A percentile compares a stretch with the other conserved stretches of the same genome.
Conservation (phyloP, 129 eudicot genomes). For the Scalesia atractyloides region DNA sequence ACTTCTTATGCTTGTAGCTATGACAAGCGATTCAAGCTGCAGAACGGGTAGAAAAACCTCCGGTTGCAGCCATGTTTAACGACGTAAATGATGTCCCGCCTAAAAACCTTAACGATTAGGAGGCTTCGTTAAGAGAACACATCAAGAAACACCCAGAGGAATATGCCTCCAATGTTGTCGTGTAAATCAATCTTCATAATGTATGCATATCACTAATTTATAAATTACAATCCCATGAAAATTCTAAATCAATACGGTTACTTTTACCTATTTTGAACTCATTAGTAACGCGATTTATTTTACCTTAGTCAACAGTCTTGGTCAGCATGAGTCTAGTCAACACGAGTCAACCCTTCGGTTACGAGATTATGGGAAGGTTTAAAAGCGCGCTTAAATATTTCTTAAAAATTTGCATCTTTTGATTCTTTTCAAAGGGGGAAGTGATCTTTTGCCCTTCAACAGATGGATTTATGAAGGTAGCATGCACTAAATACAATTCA, state of each 20-base stretch:
- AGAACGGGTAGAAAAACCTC: constrained; percentile 61
- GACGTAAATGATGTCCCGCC: constrained; percentile 72
- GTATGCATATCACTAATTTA: constrained; percentile 1
- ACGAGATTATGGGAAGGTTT: too few relatives aligned
- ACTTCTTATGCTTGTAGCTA: constrained; percentile 35
- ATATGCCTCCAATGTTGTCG: constrained; percentile 43
- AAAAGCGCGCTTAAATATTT: not conserved
- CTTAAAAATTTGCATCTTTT: constrained; percentile 10
- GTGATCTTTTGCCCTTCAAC: constrained; percentile 34
- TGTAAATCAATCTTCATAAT: constrained; percentile 10
- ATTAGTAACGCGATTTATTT: not conserved
- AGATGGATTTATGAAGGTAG: constrained; percentile 23
- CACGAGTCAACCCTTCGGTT: too few relatives aligned
- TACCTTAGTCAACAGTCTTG: too few relatives aligned
- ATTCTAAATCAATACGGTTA: constrained; percentile 2
- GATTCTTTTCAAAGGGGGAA: constrained; percentile 26
- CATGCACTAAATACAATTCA: constrained; percentile 27
- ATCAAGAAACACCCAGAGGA: constrained; percentile 46
- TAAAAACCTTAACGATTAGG: constrained; percentile 67
- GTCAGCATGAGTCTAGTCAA: too few relatives aligned
- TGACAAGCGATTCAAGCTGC: constrained; percentile 78
- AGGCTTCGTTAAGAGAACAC: constrained; percentile 43
- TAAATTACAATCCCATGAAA: not conserved
- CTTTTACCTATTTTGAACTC: constrained; percentile 7
- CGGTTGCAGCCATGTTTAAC: constrained; percentile 54